Base-by-base conservation (phyloP, 768 basidiomycete genomes). In the Russula dissimulans region DNA sequence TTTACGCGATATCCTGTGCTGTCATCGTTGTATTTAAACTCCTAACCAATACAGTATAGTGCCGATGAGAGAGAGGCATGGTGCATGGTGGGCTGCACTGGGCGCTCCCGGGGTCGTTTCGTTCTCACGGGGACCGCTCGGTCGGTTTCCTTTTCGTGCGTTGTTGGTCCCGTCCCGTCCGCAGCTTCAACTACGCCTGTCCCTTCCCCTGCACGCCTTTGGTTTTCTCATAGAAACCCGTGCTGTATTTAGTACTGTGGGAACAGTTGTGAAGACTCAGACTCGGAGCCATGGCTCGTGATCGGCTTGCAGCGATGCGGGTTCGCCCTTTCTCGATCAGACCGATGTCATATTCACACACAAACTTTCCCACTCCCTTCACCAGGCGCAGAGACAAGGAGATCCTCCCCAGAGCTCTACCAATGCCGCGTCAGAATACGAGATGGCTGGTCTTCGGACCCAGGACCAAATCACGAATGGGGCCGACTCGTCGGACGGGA, bases 361-460 rank as follows among this genome's bases (percentile, higher is more conserved):
- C n/a, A 18, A 38, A 8, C 22, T 18, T 51, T 55, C 22, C 43
- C 41, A 36, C 36, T 29, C 36, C n/a, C 22, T 26, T 26, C 22
- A 26, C 22, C 59, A 73, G 71, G 71, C 71, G 18, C 69, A 70
- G 60, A 59, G 71, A 57, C 69, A 69, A 56, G 69, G 65, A 38
- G 67, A 68, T 2, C 67, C 68, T 6, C 67, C 69, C 45, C 65
- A 53, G n/a, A 51, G 59, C 29, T 53, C 63, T 26, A 36, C 56
- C 17, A 53, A 57, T 56, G 60, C 53, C 10, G 54, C 57, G 8
- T 55, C 63, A 39, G 67, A 65, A 42, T 69, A 71, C 44, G 73
- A 74, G 66, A 69, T 74, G 73, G 58, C 69, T 9, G 67, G 65
- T 46, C 15, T 72, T 56, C 63, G 53, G 18, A 60, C 59, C 15